Conservation (phyloP, 306 rosid genomes). For the Cicer cuneatum region DNA sequence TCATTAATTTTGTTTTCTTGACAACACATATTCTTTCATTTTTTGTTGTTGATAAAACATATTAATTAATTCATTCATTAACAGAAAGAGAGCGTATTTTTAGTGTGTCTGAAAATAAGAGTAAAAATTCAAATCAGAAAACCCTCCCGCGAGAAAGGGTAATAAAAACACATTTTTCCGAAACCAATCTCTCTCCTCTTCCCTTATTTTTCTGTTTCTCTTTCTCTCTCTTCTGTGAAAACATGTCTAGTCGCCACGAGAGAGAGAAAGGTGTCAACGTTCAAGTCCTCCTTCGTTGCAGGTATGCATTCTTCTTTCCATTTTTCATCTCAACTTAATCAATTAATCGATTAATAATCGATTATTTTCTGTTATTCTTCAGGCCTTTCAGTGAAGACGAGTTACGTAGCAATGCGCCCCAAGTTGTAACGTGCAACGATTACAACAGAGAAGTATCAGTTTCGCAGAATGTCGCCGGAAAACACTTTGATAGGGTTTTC, state of each 20-base stretch:
- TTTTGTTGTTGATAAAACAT: too few species aligned
- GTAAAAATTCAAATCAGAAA: constrained; percentile 4
- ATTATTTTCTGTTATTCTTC: neutral
- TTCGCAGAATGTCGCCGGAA: constrained; percentile 87
- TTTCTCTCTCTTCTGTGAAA: constrained; percentile 15
- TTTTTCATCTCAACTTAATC: neutral
- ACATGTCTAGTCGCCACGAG: constrained; percentile 80
- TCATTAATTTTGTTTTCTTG: too few species aligned
- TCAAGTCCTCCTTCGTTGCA: constrained; percentile 96
- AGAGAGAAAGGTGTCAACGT: constrained; percentile 96
- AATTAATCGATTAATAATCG: neutral
- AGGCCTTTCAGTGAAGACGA: constrained; percentile 96
- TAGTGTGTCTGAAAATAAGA: neutral
- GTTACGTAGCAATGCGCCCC: constrained; percentile 86
- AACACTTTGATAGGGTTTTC: constrained; percentile 82
- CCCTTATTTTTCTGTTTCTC: neutral
- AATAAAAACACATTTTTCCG: neutral
- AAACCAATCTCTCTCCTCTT: neutral
- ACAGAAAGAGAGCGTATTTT: too few species aligned
- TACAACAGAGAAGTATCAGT: constrained; percentile 77
- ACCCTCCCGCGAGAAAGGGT: constrained; percentile 26
- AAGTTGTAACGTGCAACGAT: constrained; percentile 81
- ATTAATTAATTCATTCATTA: too few species aligned
- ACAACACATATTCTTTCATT: too few species aligned
- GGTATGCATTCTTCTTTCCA: constrained; percentile 46